Evolutionary conservation across 2,329 filamentous ascomycete genomes (phyloP).

Genomic region (Conoideocrella luteorostrata): DNA sequence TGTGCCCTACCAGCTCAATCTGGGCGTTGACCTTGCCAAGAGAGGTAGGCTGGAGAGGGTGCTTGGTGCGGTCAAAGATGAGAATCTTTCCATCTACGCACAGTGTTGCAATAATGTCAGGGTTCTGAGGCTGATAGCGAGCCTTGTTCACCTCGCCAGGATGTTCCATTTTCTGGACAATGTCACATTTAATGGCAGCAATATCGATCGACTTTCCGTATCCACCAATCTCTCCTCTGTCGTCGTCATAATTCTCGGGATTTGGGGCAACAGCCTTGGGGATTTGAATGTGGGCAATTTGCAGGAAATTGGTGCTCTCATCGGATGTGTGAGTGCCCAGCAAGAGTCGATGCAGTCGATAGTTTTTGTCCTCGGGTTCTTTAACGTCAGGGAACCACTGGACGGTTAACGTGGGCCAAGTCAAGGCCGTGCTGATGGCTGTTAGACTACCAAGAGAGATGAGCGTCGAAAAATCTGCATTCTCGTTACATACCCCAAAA

Average conservation of each 20-base stretch:
- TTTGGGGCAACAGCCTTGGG: slow-evolving; percentile 72
- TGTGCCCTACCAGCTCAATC: slow-evolving; percentile 79
- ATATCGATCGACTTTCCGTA: slow-evolving; percentile 71
- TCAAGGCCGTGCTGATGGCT: slow-evolving; percentile 66
- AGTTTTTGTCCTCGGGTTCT: slow-evolving; percentile 79
- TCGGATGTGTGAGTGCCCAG: slow-evolving; percentile 93
- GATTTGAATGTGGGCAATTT: slow-evolving; percentile 90
- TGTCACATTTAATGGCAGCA: slow-evolving; percentile 74
- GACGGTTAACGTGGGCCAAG: slow-evolving; percentile 95
- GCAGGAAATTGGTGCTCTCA: slow-evolving; percentile 79
- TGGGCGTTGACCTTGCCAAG: slow-evolving; percentile 67
- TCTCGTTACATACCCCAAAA: slow-evolving; percentile 58
- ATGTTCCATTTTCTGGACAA: slow-evolving; percentile 94
- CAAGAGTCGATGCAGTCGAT: slow-evolving; percentile 79
- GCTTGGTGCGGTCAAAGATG: slow-evolving; percentile 94
- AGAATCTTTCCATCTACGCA: slow-evolving; percentile 82
- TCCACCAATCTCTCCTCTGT: slow-evolving; percentile 87
- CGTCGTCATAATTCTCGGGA: slow-evolving; percentile 81
- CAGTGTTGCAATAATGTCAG: slow-evolving; percentile 91
- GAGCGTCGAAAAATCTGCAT: background rate
- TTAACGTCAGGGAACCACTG: slow-evolving; percentile 98
- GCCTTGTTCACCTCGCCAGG: slow-evolving; percentile 98
- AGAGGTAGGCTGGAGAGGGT: slow-evolving; percentile 64
- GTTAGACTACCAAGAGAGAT: slow-evolving; percentile 9
- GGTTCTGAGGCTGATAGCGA: slow-evolving; percentile 94